Evolutionary conservation across 2,329 filamentous ascomycete genomes (phyloP), one percentile per base, ranked within the genome.

Genomic region (Orbilia oligospora): DNA sequence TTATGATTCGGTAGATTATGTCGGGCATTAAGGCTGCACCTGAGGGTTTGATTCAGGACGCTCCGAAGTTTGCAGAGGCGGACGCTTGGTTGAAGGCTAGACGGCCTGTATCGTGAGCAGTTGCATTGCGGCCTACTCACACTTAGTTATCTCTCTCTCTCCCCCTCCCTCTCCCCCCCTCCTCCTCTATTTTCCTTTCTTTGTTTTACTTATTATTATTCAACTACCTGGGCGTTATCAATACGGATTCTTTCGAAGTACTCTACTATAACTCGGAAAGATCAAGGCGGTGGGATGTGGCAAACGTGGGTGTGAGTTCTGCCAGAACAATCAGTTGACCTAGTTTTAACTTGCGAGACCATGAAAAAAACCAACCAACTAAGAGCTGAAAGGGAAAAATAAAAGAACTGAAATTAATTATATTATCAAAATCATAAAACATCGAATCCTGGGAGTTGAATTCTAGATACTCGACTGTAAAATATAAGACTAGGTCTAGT

Each of bases 51-150:
- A 67, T 82, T 33, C 65, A 87, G 80, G 86, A 87, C 41, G 85
- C 86, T 66, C 87, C 88, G 80, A 81, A 87, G 51, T 91, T 90
- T 87, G 86, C 86, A n/a, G 87, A 88, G 70, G 88, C 88, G 3
- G 88, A 91, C 81, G 86, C 86, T 65, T 91, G 90, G 90, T 83
- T 91, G 16, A 80, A 80, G 56, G 76, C 70, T 36, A 81, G 83
- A 67, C 81, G 81, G 22, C 75, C 75, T 24, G 64, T 78, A 27
- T 51, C 53, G 44, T 78, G 36, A 46, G 22, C 2, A 38, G n/a
- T 22, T 22, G 3, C 22, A 41, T 41, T 14, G 38, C 38, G 2
- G 16, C 12, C 38, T 14, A n/a, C 41, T 9, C 4, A 46, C n/a
- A n/a, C 18, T n/a, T 46, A 46, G 14, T n/a, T 18, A n/a, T 46